phyloP scores from a whole-genome alignment of 768 basidiomycete species.

The Tylopilus sp. region DNA sequence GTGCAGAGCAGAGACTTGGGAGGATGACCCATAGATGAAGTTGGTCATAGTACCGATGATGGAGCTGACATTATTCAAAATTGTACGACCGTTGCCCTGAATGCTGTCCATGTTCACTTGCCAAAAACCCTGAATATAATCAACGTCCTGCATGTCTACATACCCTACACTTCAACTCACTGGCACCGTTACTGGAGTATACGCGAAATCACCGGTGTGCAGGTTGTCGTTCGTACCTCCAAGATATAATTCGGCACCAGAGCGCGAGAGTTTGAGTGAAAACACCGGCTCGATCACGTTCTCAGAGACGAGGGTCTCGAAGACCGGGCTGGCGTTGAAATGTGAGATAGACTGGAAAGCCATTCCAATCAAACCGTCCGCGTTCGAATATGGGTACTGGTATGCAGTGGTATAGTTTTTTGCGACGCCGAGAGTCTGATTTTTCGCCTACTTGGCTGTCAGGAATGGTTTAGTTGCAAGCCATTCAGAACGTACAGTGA shows the following conservation, averaged over 20 bases:
- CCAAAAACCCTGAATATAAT: conserved; percentile 10
- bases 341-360: conserved; percentile 27
- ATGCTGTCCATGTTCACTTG: conserved; percentile 12
- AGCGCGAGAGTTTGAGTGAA: conserved; percentile 19
- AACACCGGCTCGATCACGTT: conserved; percentile 24
- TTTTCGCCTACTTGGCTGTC: conserved; percentile 3
- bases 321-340: conserved; percentile 24
- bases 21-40: conserved; percentile 3
- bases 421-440: conserved; percentile 13
- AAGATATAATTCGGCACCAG: conserved; percentile 35
- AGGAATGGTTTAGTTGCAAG: neutral
- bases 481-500: neutral
- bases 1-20: neutral
- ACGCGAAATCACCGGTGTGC: conserved; percentile 38
- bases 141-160: neutral
- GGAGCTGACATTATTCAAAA: conserved; percentile 4
- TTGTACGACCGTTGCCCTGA: neutral
- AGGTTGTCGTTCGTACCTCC: conserved; percentile 40
- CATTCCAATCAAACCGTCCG: conserved; percentile 28
- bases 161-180: conserved; percentile 4
- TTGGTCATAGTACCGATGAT: conserved; percentile 22
- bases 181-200: conserved; percentile 21
- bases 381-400: neutral
- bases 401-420: neutral
- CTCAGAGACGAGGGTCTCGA: conserved; percentile 26